A percentile compares a stretch with the other conserved stretches of the same genome.
These are phyloP conservation scores for Cercospora berteroae DNA, from an alignment of 2,329 filamentous ascomycete species.

Conservation along the genomic window DNA sequence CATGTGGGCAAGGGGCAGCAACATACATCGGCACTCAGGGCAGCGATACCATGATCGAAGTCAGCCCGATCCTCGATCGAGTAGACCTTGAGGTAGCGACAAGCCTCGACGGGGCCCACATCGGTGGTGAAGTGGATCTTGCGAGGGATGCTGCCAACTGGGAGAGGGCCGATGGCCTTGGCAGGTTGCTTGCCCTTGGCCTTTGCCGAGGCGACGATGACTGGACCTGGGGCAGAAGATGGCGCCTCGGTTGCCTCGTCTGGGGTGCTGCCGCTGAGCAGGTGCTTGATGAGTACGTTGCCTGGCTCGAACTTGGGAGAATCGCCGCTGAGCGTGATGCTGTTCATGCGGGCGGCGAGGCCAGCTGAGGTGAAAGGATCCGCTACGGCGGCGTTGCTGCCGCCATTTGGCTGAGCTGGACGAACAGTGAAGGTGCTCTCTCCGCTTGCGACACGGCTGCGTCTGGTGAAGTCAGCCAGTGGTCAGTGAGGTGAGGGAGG, in stretches of 20 bases:
- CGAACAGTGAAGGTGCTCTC: background rate
- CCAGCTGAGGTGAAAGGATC: background rate
- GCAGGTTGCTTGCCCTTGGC: background rate
- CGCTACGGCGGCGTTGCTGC: background rate
- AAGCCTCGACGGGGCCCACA: conserved; percentile 20
- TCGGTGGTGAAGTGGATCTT: conserved; percentile 30
- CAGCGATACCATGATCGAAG: background rate
- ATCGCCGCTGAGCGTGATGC: conserved; percentile 4
- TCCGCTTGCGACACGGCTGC: background rate
- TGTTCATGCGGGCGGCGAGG: background rate
- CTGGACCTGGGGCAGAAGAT: background rate
- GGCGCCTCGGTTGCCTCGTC: conserved; percentile 8
- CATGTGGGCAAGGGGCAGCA: background rate
- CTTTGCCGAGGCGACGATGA: conserved; percentile 15
- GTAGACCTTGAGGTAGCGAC: conserved; percentile 28
- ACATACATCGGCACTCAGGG: conserved; percentile 24
- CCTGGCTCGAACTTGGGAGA: background rate
- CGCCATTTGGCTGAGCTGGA: background rate
- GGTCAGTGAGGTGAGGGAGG: background rate
- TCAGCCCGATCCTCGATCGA: conserved; percentile 4
- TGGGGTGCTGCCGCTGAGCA: conserved; percentile 22
- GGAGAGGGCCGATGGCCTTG: conserved; percentile 25
- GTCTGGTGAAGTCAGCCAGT: background rate
- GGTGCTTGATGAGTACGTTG: conserved; percentile 12
- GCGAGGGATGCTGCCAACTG: background rate